Conservation (phyloP, 2,329 filamentous ascomycete species). For the Neofusicoccum ribis region DNA sequence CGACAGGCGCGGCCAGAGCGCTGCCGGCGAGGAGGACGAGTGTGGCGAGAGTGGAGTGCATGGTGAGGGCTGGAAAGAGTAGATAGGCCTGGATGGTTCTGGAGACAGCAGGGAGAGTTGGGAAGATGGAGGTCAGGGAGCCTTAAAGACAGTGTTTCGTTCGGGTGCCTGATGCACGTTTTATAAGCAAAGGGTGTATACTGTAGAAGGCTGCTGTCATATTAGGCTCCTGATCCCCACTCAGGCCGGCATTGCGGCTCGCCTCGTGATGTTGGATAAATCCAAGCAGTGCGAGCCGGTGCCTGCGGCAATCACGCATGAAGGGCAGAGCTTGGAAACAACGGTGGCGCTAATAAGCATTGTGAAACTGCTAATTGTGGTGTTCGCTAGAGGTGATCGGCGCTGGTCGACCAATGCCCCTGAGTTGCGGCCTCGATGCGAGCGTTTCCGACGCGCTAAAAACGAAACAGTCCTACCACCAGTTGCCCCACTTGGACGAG, state of each 20-base stretch:
- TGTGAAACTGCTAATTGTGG: slow-evolving; percentile 1
- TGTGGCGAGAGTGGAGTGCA: slow-evolving; percentile 34
- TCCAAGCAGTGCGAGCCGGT: background rate
- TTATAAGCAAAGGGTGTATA: too few relatives aligned
- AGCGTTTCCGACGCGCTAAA: slow-evolving; percentile 2
- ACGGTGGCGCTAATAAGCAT: background rate
- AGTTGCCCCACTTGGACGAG: background rate
- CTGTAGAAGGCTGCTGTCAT: background rate
- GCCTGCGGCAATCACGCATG: too few relatives aligned
- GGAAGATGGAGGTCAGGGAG: too few relatives aligned
- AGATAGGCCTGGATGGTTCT: too few relatives aligned
- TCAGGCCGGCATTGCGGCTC: background rate
- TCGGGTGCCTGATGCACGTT: too few relatives aligned
- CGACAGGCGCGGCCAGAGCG: slow-evolving; percentile 37
- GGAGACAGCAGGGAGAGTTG: background rate
- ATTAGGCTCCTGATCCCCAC: background rate
- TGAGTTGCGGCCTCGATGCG: background rate
- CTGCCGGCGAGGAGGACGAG: slow-evolving; percentile 32
- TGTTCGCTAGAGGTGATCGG: background rate
- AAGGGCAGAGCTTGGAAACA: background rate
- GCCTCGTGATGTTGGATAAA: background rate
- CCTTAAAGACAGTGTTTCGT: too few relatives aligned
- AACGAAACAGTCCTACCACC: background rate
- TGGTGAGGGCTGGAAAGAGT: slow-evolving; percentile 21
- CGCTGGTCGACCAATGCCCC: background rate